These are phyloP conservation scores for Cladophialophora yegresii DNA, from an alignment of 2,329 filamentous ascomycete genomes.

Conservation along the genomic window DNA sequence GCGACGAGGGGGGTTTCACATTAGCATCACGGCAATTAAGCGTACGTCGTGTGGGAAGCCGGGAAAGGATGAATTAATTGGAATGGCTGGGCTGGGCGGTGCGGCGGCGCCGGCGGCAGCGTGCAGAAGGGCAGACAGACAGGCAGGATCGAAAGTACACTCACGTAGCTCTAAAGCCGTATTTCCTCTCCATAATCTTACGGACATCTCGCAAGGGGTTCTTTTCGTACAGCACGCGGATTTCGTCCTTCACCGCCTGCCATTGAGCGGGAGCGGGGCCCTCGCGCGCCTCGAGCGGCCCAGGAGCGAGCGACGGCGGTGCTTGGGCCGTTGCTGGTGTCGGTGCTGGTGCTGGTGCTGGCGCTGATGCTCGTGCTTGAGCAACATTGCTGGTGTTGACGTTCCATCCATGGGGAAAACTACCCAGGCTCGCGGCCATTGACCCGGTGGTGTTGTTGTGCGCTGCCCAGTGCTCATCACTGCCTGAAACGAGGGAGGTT, in stretches of 20 bases:
- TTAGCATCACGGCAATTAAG: conserved; percentile 11
- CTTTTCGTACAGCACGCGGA: conserved; percentile 32
- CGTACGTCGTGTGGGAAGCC: background rate
- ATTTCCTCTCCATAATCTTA: conserved; percentile 30
- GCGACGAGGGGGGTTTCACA: conserved; percentile 3
- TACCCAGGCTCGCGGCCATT: conserved; percentile 30
- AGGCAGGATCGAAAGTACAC: conserved; percentile 9
- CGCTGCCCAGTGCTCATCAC: conserved; percentile 29
- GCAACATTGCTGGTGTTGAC: conserved; percentile 24
- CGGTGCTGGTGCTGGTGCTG: conserved; percentile 1
- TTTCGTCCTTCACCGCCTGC: conserved; percentile 35
- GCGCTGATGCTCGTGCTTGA: conserved; percentile 8
- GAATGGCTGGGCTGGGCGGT: conserved; percentile 10
- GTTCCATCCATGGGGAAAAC: conserved; percentile 21
- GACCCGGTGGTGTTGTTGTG: conserved; percentile 24
- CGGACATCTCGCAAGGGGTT: conserved; percentile 34
- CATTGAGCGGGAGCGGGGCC: conserved; percentile 32
- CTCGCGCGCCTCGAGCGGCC: conserved; percentile 32
- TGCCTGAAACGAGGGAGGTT: conserved; percentile 27
- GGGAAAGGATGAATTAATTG: background rate
- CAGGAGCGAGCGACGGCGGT: conserved; percentile 8
- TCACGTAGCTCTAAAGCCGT: conserved; percentile 37
- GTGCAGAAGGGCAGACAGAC: background rate
- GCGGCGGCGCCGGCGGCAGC: background rate
- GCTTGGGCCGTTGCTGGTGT: background rate